Conservation (phyloP, 2,329 filamentous ascomycete species). For the Xylogone sp. region DNA sequence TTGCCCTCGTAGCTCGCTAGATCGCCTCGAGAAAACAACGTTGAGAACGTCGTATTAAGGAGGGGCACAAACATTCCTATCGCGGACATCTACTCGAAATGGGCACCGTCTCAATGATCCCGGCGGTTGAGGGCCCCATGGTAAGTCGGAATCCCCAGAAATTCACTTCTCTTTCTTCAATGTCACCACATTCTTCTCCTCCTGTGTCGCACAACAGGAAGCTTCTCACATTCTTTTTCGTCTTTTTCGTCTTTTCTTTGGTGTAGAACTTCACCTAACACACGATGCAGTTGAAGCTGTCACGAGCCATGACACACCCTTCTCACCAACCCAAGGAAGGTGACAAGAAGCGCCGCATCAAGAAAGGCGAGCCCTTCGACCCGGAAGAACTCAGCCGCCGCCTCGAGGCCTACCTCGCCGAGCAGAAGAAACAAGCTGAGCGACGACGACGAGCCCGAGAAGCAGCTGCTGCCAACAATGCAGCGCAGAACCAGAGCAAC, state of each 20-base stretch:
- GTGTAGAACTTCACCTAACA: slow-evolving; percentile 8
- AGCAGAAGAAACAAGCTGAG: slow-evolving; percentile 40
- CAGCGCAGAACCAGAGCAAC: slow-evolving; percentile 10
- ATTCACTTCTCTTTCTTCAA: neutral
- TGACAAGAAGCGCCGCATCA: slow-evolving; percentile 18
- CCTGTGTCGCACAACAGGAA: too few species aligned
- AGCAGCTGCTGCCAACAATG: slow-evolving; percentile 10
- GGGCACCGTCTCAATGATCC: slow-evolving; percentile 5
- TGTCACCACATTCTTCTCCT: too few species aligned
- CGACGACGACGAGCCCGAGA: slow-evolving; percentile 15
- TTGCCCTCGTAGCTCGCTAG: neutral
- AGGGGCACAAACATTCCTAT: neutral
- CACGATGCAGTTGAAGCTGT: slow-evolving; percentile 15
- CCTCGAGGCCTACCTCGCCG: slow-evolving; percentile 45
- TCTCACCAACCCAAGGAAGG: slow-evolving; percentile 12
- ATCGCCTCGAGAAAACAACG: neutral
- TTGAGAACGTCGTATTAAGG: neutral
- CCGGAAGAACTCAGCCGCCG: slow-evolving; percentile 52
- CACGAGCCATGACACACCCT: slow-evolving; percentile 22
- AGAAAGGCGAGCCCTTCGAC: slow-evolving; percentile 40
- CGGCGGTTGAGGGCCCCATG: slow-evolving; percentile 5
- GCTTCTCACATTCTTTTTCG: neutral
- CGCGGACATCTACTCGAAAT: neutral
- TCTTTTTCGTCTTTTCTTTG: too few species aligned
- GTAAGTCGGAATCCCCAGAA: slow-evolving; percentile 5